These are phyloP conservation scores for Quercus mongolica DNA, from an alignment of 306 rosid genomes.

Conservation along the genomic window DNA sequence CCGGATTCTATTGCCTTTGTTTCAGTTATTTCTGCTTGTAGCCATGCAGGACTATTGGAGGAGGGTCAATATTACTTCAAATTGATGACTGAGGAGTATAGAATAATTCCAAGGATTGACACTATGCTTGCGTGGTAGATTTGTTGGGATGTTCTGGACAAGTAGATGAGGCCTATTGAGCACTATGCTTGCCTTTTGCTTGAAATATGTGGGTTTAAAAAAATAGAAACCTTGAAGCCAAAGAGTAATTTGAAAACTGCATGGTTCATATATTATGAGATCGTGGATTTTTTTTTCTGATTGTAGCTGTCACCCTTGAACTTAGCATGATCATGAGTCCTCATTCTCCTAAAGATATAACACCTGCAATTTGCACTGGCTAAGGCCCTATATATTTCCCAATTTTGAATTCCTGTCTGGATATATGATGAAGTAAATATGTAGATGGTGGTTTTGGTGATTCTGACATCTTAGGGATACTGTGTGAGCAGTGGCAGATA, in stretches of 20 bases:
- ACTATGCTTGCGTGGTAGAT: no score
- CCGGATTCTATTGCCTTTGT: no score
- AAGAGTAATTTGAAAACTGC: neutral
- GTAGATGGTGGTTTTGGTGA: neutral
- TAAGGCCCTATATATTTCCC: neutral
- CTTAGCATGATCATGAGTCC: neutral
- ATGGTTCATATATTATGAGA: neutral
- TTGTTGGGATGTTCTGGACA: no score
- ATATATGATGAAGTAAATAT: neutral
- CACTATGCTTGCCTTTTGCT: constrained; percentile 42
- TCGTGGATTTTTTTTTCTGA: neutral
- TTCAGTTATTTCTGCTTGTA: no score
- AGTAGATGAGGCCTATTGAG: constrained; percentile 43
- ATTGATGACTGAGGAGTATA: no score
- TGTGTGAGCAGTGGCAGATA: no score
- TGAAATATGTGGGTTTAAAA: neutral
- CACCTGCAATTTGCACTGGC: neutral
- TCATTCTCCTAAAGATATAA: neutral
- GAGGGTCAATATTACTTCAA: no score
- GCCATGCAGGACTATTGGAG: no score
- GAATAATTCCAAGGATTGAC: no score
- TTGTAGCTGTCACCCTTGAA: neutral
- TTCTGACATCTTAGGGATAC: neutral
- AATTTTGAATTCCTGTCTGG: neutral
- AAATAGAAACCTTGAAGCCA: neutral